phyloP scores from a whole-genome alignment of 305 asterid species.

The Stenogyne calaminthoides region DNA sequence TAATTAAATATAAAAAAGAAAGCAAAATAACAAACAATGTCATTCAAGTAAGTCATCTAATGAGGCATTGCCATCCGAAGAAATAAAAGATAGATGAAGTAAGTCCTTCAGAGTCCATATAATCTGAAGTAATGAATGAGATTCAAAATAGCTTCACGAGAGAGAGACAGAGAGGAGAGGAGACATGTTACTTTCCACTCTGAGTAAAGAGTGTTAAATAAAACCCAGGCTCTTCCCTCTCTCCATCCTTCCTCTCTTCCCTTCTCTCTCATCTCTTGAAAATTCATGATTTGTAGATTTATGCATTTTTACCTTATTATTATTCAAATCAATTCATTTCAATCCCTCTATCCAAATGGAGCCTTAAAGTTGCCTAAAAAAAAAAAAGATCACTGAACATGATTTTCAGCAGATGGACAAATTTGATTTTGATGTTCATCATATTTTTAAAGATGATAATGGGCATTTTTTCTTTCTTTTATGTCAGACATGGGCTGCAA shows the following conservation, averaged over 20 bases:
- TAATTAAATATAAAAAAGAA: constrained; percentile 6
- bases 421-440: background rate
- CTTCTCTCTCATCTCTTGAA: no score
- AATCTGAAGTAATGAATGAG: constrained; percentile 8
- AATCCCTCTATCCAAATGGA: no score
- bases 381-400: background rate
- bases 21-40: constrained; percentile 1
- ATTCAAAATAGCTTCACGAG: background rate
- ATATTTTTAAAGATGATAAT: constrained; percentile 10
- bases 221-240: no score
- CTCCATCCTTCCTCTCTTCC: no score
- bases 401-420: background rate
- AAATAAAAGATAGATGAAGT: constrained; percentile 11
- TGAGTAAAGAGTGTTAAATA: background rate
- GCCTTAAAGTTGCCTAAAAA: background rate
- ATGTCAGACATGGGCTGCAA: background rate
- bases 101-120: constrained; percentile 1
- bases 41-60: constrained; percentile 5
- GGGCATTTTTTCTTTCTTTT: background rate
- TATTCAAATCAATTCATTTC: no score
- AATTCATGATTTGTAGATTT: no score
- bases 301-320: no score
- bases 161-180: constrained; percentile 1
- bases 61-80: constrained; percentile 2
- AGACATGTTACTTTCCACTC: background rate